Evolutionary conservation across 805 yeast species (phyloP).

Genomic region (Candida ovalis): DNA sequence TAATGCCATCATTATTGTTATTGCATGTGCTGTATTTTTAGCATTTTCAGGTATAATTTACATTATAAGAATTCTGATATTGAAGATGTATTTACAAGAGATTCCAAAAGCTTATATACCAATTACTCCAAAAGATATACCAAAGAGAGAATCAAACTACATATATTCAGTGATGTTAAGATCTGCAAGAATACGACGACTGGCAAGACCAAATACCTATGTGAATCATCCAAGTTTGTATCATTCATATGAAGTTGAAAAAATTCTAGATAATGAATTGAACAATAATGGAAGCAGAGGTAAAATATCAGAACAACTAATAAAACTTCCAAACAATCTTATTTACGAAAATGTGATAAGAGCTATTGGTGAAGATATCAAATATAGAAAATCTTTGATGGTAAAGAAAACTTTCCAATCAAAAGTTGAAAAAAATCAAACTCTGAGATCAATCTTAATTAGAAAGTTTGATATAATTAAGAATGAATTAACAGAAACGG

Average conservation of each 20-base stretch:
- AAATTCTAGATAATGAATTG: slow-evolving; percentile 2
- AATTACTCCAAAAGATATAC: slow-evolving; percentile 54
- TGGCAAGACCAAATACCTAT: slow-evolving; percentile 39
- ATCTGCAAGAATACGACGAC: slow-evolving; percentile 37
- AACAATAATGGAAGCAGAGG: background rate
- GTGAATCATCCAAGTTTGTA: slow-evolving; percentile 51
- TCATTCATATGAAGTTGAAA: slow-evolving; percentile 12
- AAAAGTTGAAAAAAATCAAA: slow-evolving; percentile 16
- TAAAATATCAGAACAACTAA: slow-evolving; percentile 1
- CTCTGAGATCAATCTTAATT: slow-evolving; percentile 31
- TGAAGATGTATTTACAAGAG: slow-evolving; percentile 59
- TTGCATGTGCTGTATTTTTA: slow-evolving; percentile 61
- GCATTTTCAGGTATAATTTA: slow-evolving; percentile 47
- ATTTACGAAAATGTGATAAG: slow-evolving; percentile 55
- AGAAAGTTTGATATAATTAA: slow-evolving; percentile 14
- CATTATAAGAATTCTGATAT: slow-evolving; percentile 54
- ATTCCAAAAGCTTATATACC: slow-evolving; percentile 81
- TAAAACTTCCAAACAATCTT: slow-evolving; percentile 24
- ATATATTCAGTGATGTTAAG: slow-evolving; percentile 39
- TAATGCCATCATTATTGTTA: slow-evolving; percentile 76
- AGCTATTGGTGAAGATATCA: slow-evolving; percentile 56
- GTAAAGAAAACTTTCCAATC: slow-evolving; percentile 17
- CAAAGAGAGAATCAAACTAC: slow-evolving; percentile 39
- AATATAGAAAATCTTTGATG: slow-evolving; percentile 33
- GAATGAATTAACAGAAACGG: slow-evolving; percentile 7